Conservation (phyloP, 1,284 basidiomycete genomes). For the Pterulicium gracile region DNA sequence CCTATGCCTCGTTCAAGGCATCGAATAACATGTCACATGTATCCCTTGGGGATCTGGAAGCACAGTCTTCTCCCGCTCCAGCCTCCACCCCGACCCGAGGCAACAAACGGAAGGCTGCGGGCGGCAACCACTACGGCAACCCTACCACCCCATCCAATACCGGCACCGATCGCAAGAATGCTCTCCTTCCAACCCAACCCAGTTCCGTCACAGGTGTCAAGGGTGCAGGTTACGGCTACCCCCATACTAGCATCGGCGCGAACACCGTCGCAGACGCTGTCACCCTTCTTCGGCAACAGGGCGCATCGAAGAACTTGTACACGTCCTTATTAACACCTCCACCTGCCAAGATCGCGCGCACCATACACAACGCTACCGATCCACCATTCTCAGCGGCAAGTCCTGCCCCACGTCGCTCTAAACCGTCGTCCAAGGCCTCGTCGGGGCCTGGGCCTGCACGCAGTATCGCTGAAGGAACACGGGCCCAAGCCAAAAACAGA, state of each 20-base stretch:
- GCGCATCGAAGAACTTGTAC: slow-evolving; percentile 41
- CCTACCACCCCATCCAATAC: slow-evolving; percentile 35
- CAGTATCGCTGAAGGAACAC: slow-evolving; percentile 35
- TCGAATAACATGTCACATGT: slow-evolving; percentile 55
- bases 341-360: slow-evolving; percentile 60
- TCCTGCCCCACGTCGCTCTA: slow-evolving; percentile 29
- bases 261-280: slow-evolving; percentile 12
- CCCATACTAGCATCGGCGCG: slow-evolving; percentile 18
- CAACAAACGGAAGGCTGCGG: slow-evolving; percentile 43
- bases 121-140: slow-evolving; percentile 35
- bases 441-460: slow-evolving; percentile 13
- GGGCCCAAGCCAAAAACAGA: slow-evolving; percentile 22
- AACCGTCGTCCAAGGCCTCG: slow-evolving; percentile 22
- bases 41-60: slow-evolving; percentile 59
- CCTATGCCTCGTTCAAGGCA: slow-evolving; percentile 75
- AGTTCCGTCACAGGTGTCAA: not conserved
- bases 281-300: slow-evolving; percentile 7
- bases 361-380: slow-evolving; percentile 59
- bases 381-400: slow-evolving; percentile 52
- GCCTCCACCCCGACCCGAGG: slow-evolving; percentile 38
- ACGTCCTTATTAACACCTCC: slow-evolving; percentile 64
- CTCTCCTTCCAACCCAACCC: not conserved
- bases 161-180: slow-evolving; percentile 14
- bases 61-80: slow-evolving; percentile 33
- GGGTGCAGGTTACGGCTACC: not conserved